Evolutionary conservation across 345 rosid genomes (phyloP).

Genomic region (Rhodamnia argentea): DNA sequence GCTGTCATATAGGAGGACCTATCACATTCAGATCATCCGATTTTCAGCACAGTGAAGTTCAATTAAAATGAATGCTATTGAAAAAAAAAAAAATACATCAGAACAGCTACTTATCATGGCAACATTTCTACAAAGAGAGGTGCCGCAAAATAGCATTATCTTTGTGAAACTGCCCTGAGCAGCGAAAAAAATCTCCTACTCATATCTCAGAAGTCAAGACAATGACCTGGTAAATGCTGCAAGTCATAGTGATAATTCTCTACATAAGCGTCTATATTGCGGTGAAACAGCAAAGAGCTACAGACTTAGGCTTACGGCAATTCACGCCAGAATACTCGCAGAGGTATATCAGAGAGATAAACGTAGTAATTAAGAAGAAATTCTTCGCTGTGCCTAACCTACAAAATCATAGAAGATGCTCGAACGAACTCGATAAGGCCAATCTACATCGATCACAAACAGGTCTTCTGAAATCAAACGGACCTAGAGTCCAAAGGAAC

Average conservation of each 20-base stretch:
- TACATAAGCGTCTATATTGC: not conserved
- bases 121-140: not conserved
- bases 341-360: too few species aligned
- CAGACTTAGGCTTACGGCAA: not conserved
- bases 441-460: not conserved
- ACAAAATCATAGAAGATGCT: not conserved
- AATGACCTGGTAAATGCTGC: not conserved
- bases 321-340: not conserved
- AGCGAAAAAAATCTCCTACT: not conserved
- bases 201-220: not conserved
- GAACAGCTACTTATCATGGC: not conserved
- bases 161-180: not conserved
- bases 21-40: not conserved
- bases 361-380: not conserved
- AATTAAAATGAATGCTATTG: not conserved
- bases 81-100: not conserved
- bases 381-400: not conserved
- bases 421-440: not conserved
- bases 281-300: not conserved
- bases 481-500: not conserved
- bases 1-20: not conserved
- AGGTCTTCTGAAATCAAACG: not conserved
- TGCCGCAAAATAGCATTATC: not conserved
- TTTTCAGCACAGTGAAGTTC: not conserved
- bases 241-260: not conserved